These are phyloP conservation scores for Talinum fruticosum DNA, from an alignment of 148 eudicot genomes.

Conservation along the genomic window DNA sequence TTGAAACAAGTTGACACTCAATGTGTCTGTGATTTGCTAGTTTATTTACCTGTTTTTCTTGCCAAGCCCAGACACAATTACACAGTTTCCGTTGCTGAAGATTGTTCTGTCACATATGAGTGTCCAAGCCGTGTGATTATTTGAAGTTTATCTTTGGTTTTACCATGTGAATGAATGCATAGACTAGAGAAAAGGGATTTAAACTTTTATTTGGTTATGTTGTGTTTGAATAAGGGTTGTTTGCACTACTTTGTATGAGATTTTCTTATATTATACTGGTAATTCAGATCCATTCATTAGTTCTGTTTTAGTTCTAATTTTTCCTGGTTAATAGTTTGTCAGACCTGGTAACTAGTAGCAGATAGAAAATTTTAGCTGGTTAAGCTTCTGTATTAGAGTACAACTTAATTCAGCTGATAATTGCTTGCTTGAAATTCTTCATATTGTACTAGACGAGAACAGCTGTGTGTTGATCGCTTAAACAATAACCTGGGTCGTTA, in stretches of 20 bases:
- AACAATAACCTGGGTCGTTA: no score
- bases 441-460: not conserved
- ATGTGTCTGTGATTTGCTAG: conserved; percentile 67
- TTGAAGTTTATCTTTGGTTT: conserved; percentile 1
- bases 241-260: conserved; percentile 11
- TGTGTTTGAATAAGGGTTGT: conserved; percentile 14
- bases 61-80: conserved; percentile 55
- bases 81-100: conserved; percentile 39
- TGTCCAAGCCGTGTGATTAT: conserved; percentile 49
- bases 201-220: conserved; percentile 13
- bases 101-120: conserved; percentile 45
- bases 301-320: not conserved
- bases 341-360: no score
- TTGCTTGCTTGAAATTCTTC: not conserved
- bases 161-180: conserved; percentile 15
- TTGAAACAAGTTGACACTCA: conserved; percentile 45
- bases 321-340: not conserved
- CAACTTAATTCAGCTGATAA: not conserved
- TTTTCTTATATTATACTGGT: conserved; percentile 5
- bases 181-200: conserved; percentile 17
- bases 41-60: conserved; percentile 54
- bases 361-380: no score
- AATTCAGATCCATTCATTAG: not conserved
- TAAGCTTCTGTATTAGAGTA: no score
- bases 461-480: not conserved